A percentile compares a stretch with the other conserved stretches of the same genome.
These are phyloP conservation scores for Lichtheimia ramosa DNA, from an alignment of 371 early-diverging fungal genomes.

Conservation along the genomic window DNA sequence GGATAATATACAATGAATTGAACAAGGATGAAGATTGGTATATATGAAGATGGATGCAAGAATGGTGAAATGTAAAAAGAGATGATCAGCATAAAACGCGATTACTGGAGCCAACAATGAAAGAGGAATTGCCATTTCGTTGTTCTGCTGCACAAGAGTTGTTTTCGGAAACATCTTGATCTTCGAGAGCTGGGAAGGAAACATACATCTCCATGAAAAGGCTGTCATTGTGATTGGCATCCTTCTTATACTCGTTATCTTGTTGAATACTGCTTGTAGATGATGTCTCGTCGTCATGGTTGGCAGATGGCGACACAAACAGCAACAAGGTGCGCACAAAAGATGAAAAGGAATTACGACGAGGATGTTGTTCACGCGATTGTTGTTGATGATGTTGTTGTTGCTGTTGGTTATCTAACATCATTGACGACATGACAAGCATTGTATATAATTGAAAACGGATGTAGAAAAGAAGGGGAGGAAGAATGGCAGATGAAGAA, in stretches of 20 bases:
- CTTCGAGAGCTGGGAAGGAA: constrained; percentile 23
- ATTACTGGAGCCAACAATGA: constrained; percentile 9
- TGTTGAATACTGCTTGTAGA: neutral
- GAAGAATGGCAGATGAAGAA: neutral
- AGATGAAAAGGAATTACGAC: constrained; percentile 16
- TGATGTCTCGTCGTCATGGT: constrained; percentile 7
- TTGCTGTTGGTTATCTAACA: constrained; percentile 8
- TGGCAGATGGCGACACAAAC: constrained; percentile 13
- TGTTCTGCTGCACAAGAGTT: constrained; percentile 19
- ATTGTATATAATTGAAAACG: constrained; percentile 8
- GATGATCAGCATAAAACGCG: neutral
- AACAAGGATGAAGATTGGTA: too few relatives aligned
- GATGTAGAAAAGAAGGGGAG: constrained; percentile 4
- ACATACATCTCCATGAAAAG: constrained; percentile 20
- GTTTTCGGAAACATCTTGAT: constrained; percentile 14
- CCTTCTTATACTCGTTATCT: neutral
- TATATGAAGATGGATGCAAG: too few relatives aligned
- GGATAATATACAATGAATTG: too few relatives aligned
- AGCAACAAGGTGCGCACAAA: constrained; percentile 18
- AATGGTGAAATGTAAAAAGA: neutral
- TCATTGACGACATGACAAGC: constrained; percentile 13
- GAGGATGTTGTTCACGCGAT: neutral
- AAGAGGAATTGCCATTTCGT: constrained; percentile 2
- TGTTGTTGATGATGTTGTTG: neutral
- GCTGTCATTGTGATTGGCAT: constrained; percentile 8